phyloP scores from a whole-genome alignment of 345 rosid genomes.

The Salix suchowensis region DNA sequence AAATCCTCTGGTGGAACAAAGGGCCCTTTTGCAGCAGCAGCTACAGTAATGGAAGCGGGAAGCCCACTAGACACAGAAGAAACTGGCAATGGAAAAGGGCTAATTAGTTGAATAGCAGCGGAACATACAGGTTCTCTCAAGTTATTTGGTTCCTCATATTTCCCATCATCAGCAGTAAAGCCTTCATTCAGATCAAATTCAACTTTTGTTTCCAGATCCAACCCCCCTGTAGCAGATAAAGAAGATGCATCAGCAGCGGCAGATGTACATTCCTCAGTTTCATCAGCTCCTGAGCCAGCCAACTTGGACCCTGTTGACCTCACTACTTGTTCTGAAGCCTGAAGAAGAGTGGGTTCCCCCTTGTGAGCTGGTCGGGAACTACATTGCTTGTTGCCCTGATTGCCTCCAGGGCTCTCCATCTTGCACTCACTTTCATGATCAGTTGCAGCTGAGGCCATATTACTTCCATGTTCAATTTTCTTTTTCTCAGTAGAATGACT shows the following conservation, averaged over 20 bases:
- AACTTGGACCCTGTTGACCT: constrained; percentile 32
- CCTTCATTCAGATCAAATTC: constrained; percentile 91
- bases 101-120: constrained; percentile 35
- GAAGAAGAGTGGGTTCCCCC: constrained; percentile 13
- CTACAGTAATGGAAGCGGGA: constrained; percentile 66
- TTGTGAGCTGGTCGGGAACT: constrained; percentile 9
- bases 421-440: constrained; percentile 29
- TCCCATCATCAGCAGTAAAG: constrained; percentile 53
- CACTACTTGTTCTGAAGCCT: constrained; percentile 27
- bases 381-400: constrained; percentile 18
- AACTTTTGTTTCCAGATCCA: constrained; percentile 53
- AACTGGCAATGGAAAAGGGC: constrained; percentile 37
- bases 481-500: constrained; percentile 18
- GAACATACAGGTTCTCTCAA: constrained; percentile 32
- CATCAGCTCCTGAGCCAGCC: constrained; percentile 37
- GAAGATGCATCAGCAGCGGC: constrained; percentile 24
- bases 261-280: constrained; percentile 41
- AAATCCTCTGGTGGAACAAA: constrained; percentile 76
- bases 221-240: constrained; percentile 25
- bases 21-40: constrained; percentile 86
- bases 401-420: constrained; percentile 28
- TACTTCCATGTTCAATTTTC: constrained; percentile 27
- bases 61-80: constrained; percentile 45
- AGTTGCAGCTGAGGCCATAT: constrained; percentile 23
- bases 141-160: constrained; percentile 37